A percentile compares a stretch with the other conserved stretches of the same genome.
Conservation (phyloP, 208 protist genomes). For the Acanthamoeba royreba region DNA sequence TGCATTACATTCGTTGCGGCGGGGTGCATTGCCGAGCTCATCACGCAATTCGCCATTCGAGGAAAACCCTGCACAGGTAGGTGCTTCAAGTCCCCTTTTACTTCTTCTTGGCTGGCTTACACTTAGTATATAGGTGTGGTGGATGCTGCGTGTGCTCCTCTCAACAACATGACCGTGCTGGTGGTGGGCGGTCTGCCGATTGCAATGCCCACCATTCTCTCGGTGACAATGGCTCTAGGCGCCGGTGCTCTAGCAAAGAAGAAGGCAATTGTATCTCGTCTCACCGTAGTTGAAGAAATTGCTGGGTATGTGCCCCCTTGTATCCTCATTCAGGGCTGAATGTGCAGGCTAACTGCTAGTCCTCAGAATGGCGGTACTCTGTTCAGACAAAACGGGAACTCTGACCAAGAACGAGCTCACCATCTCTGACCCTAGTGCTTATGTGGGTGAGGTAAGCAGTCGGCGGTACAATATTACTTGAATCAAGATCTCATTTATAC, state of each 20-base stretch:
- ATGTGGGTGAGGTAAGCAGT: background rate
- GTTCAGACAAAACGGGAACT: slow-evolving; percentile 93
- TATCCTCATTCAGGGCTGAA: background rate
- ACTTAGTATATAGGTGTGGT: background rate
- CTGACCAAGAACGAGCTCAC: slow-evolving; percentile 92
- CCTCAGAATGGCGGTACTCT: slow-evolving; percentile 86
- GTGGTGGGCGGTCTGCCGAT: slow-evolving; percentile 80
- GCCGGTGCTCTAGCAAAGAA: slow-evolving; percentile 89
- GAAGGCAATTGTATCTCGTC: slow-evolving; percentile 91
- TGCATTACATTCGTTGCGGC: slow-evolving; percentile 70
- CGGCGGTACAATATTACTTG: background rate
- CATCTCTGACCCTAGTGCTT: slow-evolving; percentile 75
- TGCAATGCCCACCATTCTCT: slow-evolving; percentile 85
- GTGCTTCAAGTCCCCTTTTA: background rate
- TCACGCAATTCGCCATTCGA: slow-evolving; percentile 64
- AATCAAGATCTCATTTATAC: background rate
- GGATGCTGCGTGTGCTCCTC: slow-evolving; percentile 43
- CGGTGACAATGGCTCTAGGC: slow-evolving; percentile 90
- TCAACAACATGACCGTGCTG: slow-evolving; percentile 76
- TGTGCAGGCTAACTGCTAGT: slow-evolving; percentile 73
- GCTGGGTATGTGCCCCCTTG: background rate
- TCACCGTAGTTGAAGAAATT: slow-evolving; percentile 87
- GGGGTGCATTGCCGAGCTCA: slow-evolving; percentile 64
- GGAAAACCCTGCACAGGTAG: slow-evolving; percentile 53
- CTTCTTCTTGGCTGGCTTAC: background rate